Conservation (phyloP, 176 grass and related monocot species). For the Lolium rigidum region DNA sequence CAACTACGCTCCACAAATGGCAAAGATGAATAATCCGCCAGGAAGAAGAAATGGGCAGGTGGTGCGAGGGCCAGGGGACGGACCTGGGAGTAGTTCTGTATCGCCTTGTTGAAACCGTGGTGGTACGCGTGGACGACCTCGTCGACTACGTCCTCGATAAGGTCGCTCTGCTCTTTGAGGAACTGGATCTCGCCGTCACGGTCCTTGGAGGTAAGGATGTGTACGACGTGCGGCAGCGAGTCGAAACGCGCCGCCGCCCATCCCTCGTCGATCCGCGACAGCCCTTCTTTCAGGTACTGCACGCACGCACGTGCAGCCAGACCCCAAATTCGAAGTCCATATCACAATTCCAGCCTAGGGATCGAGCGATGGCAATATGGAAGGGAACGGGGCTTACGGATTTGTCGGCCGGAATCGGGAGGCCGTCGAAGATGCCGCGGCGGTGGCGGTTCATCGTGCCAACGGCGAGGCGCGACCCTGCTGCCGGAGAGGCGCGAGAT, state of each 20-base stretch:
- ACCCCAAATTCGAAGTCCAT: background rate
- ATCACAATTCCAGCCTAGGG: constrained; percentile 6
- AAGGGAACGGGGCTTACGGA: constrained; percentile 52
- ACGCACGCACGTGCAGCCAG: background rate
- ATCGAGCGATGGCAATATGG: background rate
- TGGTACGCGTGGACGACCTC: constrained; percentile 98
- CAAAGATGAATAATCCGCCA: background rate
- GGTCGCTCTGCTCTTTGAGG: constrained; percentile 91
- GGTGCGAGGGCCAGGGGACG: background rate
- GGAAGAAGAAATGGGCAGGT: background rate
- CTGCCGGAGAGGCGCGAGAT: constrained; percentile 27
- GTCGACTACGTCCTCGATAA: constrained; percentile 90
- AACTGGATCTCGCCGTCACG: constrained; percentile 96
- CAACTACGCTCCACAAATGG: background rate
- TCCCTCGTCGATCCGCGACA: constrained; percentile 84
- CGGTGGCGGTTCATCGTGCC: constrained; percentile 68
- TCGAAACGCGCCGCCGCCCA: constrained; percentile 94
- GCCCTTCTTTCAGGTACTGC: constrained; percentile 89
- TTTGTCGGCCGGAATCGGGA: constrained; percentile 89
- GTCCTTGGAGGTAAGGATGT: constrained; percentile 90
- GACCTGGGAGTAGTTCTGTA: constrained; percentile 96
- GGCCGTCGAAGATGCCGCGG: constrained; percentile 85
- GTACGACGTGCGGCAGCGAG: constrained; percentile 94
- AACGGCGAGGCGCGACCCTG: background rate
- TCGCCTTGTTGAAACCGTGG: constrained; percentile 98